Percentiles rank a stretch among this genome's conserved stretches.
Evolutionary conservation across 257 asterid genomes (phyloP).

Genomic region (Osmanthus fragrans): DNA sequence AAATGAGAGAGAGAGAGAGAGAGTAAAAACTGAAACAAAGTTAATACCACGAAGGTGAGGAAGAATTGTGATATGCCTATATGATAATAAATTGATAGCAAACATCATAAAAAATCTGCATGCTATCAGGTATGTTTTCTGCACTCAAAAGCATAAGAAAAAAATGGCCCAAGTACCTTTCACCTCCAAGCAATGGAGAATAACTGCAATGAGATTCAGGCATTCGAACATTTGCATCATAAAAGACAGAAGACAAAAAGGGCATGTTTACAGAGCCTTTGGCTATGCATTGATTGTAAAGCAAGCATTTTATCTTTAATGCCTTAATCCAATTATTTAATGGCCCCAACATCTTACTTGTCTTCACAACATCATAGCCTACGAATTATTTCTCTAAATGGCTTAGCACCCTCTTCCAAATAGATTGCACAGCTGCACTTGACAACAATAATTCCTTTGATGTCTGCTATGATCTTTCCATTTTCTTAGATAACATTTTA

Average conservation of each 20-base stretch:
- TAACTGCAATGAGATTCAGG: neutral
- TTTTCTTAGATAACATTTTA: slow-evolving; percentile 3
- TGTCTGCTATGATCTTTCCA: neutral
- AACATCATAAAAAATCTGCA: neutral
- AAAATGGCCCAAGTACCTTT: neutral
- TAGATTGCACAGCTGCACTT: neutral
- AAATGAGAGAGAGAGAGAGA: neutral
- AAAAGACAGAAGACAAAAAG: slow-evolving; percentile 9
- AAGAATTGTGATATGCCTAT: neutral
- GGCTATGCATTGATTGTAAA: slow-evolving; percentile 7
- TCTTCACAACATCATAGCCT: neutral
- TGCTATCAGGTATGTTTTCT: neutral
- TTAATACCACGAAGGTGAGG: neutral
- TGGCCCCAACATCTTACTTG: neutral
- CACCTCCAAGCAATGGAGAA: neutral
- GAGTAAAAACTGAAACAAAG: neutral
- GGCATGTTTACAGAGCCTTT: neutral
- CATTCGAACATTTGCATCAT: slow-evolving; percentile 6
- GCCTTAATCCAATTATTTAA: slow-evolving; percentile 18
- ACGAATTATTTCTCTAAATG: neutral
- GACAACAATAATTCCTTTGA: neutral
- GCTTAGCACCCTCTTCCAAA: neutral
- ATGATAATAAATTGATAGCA: neutral
- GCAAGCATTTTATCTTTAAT: slow-evolving; percentile 12
- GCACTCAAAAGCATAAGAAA: neutral